Evolutionary conservation across 2,329 filamentous ascomycete genomes (phyloP).

Genomic region (Colletotrichum liaoningense): DNA sequence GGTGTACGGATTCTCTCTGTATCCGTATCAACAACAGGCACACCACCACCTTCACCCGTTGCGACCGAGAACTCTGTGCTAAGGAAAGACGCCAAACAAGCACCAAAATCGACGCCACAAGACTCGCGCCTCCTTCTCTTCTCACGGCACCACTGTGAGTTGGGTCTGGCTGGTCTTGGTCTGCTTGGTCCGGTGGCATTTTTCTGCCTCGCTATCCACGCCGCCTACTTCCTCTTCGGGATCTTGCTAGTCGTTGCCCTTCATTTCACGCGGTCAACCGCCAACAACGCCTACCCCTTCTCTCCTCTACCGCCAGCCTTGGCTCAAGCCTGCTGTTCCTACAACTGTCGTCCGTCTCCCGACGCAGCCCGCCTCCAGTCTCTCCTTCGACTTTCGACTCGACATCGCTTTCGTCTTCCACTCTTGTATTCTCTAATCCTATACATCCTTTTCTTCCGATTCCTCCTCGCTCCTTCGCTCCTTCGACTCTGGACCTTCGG

Average conservation of each 20-base stretch:
- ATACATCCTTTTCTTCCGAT: conserved; percentile 24
- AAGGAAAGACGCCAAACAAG: conserved; percentile 7
- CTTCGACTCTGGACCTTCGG: conserved; percentile 7
- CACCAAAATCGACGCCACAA: conserved; percentile 29
- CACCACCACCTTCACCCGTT: not conserved
- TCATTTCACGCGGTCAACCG: conserved; percentile 31
- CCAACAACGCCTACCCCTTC: conserved; percentile 19
- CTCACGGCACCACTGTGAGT: not conserved
- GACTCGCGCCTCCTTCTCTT: conserved; percentile 6
- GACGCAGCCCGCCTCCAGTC: not conserved
- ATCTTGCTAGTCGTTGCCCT: conserved; percentile 24
- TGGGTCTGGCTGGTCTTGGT: conserved; percentile 6
- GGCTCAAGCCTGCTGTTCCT: conserved; percentile 23
- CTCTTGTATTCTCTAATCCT: conserved; percentile 15
- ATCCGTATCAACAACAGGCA: not conserved
- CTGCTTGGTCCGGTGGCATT: conserved; percentile 1
- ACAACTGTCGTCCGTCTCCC: conserved; percentile 3
- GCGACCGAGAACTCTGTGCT: not conserved
- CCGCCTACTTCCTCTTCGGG: conserved; percentile 32
- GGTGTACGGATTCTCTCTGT: not conserved
- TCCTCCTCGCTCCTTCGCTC: conserved; percentile 29
- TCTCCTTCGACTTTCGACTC: not conserved
- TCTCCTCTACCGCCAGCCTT: conserved; percentile 19
- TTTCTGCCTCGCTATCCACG: conserved; percentile 27
- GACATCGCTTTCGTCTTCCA: conserved; percentile 15